A percentile compares a stretch with the other conserved stretches of the same genome.
phyloP scores from a whole-genome alignment of 371 early-diverging fungal species.

The Circinella umbellata region DNA sequence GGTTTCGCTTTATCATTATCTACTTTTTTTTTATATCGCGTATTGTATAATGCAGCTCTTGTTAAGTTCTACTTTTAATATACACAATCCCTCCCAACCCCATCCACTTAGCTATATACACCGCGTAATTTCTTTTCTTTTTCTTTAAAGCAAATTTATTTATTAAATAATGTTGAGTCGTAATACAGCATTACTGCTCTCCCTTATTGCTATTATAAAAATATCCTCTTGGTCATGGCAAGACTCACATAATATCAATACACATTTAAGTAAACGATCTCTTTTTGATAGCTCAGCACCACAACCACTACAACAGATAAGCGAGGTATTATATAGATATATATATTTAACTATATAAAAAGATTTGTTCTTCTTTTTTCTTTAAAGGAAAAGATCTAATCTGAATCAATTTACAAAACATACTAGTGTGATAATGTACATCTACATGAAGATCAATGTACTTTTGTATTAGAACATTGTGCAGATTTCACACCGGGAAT shows the following conservation, averaged over 20 bases:
- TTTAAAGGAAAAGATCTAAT: too few species aligned
- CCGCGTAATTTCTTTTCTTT: neutral
- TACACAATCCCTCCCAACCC: too few species aligned
- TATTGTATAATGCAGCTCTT: too few species aligned
- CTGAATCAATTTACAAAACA: neutral
- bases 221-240: slow-evolving; percentile 17
- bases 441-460: slow-evolving; percentile 59
- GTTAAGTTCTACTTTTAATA: too few species aligned
- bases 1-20: too few species aligned
- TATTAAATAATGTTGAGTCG: slow-evolving; percentile 11
- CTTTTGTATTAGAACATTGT: slow-evolving; percentile 59
- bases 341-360: too few species aligned
- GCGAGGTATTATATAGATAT: slow-evolving; percentile 6
- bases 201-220: slow-evolving; percentile 6
- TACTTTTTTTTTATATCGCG: too few species aligned
- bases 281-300: neutral
- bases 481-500: slow-evolving; percentile 58
- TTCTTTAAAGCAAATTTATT: neutral
- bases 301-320: neutral
- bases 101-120: neutral
- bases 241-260: slow-evolving; percentile 2
- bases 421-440: slow-evolving; percentile 60
- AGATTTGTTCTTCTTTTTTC: neutral
- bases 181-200: slow-evolving; percentile 13
- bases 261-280: slow-evolving; percentile 10